Percentiles rank a stretch among this genome's conserved stretches.
phyloP scores from a whole-genome alignment of 2,329 filamentous ascomycete species.

The Microsporum ferrugineum region DNA sequence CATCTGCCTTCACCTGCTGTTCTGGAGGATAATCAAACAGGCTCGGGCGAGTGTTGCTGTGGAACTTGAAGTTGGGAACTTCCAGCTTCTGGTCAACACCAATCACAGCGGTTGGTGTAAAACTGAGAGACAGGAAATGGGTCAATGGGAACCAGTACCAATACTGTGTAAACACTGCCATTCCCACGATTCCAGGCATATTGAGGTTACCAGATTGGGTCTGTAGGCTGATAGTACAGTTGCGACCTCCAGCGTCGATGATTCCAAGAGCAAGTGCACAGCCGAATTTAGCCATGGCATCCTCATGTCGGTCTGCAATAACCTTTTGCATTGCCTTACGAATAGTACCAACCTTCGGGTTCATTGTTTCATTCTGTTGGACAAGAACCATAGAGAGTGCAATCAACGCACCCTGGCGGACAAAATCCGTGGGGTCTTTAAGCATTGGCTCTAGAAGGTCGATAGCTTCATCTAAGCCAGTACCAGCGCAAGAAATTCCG shows the following conservation, averaged over 20 bases:
- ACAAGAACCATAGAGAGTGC: conserved; percentile 95
- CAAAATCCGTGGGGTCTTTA: conserved; percentile 97
- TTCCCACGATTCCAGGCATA: conserved; percentile 95
- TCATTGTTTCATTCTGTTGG: conserved; percentile 98
- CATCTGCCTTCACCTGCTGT: conserved; percentile 87
- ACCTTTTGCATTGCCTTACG: conserved; percentile 92
- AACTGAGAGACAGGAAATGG: conserved; percentile 90
- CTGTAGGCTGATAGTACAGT: conserved; percentile 95
- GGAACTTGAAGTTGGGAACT: conserved; percentile 87
- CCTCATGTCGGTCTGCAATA: conserved; percentile 86
- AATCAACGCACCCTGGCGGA: conserved; percentile 90
- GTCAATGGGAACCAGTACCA: conserved; percentile 99
- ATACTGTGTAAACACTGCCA: conserved; percentile 97
- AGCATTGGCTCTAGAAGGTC: conserved; percentile 98
- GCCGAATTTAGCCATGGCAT: conserved; percentile 99
- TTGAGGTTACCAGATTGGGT: conserved; percentile 97
- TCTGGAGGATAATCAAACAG: conserved; percentile 97
- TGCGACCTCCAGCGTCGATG: conserved; percentile 93
- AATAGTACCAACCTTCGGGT: conserved; percentile 83
- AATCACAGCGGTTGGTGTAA: conserved; percentile 93
- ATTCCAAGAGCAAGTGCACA: conserved; percentile 89
- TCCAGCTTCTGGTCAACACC: conserved; percentile 88
- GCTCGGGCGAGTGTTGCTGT: conserved; percentile 87
- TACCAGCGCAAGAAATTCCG: conserved; percentile 94
- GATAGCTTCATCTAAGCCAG: conserved; percentile 88